phyloP scores from a whole-genome alignment of 129 eudicot species.

The Heracleum sosnowskyi region DNA sequence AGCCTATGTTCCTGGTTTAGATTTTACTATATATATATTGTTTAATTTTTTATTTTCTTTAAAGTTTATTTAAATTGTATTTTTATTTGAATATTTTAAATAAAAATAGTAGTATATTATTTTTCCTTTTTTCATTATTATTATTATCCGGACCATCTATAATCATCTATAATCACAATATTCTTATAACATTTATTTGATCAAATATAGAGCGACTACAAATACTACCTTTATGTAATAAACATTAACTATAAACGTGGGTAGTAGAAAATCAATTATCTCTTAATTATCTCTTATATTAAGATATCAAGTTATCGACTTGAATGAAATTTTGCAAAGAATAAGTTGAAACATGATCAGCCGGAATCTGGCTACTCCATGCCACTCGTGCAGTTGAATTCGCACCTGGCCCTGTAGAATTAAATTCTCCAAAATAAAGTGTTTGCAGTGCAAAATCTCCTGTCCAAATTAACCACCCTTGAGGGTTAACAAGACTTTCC shows the following conservation, averaged over 20 bases:
- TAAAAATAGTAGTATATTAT: no score
- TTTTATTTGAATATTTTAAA: no score
- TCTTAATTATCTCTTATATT: no score
- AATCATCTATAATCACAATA: no score
- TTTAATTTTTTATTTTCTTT: no score
- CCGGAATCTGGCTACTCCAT: conserved; percentile 27
- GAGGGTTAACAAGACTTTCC: conserved; percentile 21
- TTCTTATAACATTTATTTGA: background rate
- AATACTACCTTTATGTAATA: background rate
- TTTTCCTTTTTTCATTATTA: no score
- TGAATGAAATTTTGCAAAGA: conserved; percentile 27
- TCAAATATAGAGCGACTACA: background rate
- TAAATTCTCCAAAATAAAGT: conserved; percentile 36
- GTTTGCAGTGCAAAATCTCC: conserved; percentile 31
- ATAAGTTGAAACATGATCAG: conserved; percentile 14
- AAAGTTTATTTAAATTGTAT: no score
- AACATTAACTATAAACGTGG: background rate
- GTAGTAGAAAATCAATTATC: background rate
- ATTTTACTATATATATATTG: no score
- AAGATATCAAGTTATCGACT: conserved; percentile 14
- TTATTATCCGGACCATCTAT: no score
- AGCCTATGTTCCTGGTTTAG: no score
- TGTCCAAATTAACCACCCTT: conserved; percentile 39
- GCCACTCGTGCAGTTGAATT: conserved; percentile 11
- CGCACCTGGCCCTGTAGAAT: conserved; percentile 27